Base-by-base conservation (phyloP, 352 stramenopile genomes). In the Elongisporangium anandrum region DNA sequence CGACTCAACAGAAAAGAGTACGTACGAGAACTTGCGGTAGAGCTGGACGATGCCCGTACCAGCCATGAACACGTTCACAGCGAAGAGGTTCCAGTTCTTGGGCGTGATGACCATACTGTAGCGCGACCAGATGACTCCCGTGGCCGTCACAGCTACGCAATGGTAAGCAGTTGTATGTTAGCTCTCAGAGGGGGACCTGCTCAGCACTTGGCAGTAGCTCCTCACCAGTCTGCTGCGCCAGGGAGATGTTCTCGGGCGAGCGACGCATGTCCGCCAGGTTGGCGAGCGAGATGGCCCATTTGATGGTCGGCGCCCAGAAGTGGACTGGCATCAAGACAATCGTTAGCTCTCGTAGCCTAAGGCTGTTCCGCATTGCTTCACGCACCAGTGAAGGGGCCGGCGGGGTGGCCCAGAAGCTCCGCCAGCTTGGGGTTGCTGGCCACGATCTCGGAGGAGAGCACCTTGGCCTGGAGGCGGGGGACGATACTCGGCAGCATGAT, bases 81-180 rank as follows among this genome's bases (percentile, higher is more conserved):
- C 72, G 61, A 97, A 92, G 16, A 97, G 72, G 66, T 95, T 97
- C 80, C 89, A 97, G 79, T 97, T 97, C 66, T 92, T 86, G 24
- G 89, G 88, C 26, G 81, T 95, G 60, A 97, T 94, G 29, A 96
- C 76, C 38, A 92, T 66, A 57, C 76, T 92, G 72, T 96, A 97
- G 54, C 89, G 82, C 24, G 84, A 94, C 88, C 89, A 97, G 64
- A 97, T 96, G 57, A 96, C 62, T n/a, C 87, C 88, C 12, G 88
- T 96, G 41, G 64, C 61, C 39, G 82, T 82, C 56, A 96, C 81
- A 19, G 87, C 87, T 77, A 51, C 47, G 24, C 10, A 29, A 20
- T 54, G 17, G 21, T 34, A 34, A 34, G 24, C 3, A 34, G 7
- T 34, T 7, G 24, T 8, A 41, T 13, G 29, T 41, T 41, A 41